Evolutionary conservation across 2,329 filamentous ascomycete species (phyloP).

Genomic region (Sporothrix phasma): DNA sequence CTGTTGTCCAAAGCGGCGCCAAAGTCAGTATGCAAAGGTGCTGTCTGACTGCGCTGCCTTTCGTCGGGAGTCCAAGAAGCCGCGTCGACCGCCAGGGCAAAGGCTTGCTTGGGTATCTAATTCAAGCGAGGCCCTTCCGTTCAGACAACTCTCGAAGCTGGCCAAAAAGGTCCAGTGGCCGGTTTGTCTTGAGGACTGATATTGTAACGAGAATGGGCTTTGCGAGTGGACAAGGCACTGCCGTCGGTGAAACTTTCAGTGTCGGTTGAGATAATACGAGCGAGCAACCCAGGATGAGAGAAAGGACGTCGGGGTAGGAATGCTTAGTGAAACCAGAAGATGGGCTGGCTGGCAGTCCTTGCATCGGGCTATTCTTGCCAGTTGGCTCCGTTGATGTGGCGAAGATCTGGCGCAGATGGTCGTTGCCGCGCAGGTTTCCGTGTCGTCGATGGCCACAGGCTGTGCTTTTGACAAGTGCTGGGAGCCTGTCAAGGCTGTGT

Average conservation of each 20-base stretch:
- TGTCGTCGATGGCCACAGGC: background rate
- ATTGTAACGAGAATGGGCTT: background rate
- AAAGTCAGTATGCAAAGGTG: background rate
- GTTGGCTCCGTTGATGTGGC: no score
- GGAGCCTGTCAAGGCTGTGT: background rate
- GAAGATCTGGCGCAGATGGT: background rate
- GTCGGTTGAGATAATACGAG: background rate
- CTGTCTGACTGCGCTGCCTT: constrained; percentile 15
- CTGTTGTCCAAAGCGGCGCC: background rate
- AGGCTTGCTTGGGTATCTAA: background rate
- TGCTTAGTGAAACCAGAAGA: background rate
- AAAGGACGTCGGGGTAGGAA: background rate
- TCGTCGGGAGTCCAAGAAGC: constrained; percentile 19
- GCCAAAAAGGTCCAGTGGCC: no score
- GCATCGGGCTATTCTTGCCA: no score
- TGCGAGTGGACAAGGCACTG: background rate
- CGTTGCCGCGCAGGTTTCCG: background rate
- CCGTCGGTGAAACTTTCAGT: background rate
- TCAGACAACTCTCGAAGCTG: background rate
- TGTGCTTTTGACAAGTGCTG: background rate
- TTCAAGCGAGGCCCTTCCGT: background rate
- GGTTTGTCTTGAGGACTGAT: background rate
- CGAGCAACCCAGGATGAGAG: background rate
- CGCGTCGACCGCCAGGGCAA: constrained; percentile 23
- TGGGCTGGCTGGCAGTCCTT: no score